Conservation (phyloP, 352 stramenopile species). For the Globisporangium yorkense region DNA sequence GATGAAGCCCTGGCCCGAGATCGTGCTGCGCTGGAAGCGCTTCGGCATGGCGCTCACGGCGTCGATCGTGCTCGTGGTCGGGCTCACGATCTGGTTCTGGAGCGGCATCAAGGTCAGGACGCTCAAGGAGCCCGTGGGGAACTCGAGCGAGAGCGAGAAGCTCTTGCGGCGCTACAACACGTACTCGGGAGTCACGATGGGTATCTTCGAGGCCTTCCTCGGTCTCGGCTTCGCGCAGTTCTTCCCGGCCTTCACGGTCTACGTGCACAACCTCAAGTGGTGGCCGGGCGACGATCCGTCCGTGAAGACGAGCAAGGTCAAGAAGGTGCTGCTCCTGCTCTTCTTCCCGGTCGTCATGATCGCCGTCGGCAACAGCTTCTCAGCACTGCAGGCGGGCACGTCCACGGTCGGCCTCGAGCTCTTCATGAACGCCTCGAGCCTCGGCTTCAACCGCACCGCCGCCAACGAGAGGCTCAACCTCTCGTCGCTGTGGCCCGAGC, state of each 20-base stretch:
- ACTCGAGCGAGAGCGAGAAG: slow-evolving; percentile 13
- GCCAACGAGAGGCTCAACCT: background rate
- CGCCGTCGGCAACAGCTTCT: slow-evolving; percentile 18
- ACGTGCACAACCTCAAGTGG: slow-evolving; percentile 23
- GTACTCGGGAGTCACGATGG: slow-evolving; percentile 18
- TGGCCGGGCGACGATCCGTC: slow-evolving; percentile 16
- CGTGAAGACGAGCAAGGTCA: slow-evolving; percentile 10
- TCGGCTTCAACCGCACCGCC: slow-evolving; percentile 3
- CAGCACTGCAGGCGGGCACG: slow-evolving; percentile 11
- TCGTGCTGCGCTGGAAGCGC: slow-evolving; percentile 17
- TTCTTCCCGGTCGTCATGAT: slow-evolving; percentile 19
- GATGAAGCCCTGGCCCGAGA: slow-evolving; percentile 12
- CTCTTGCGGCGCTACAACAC: slow-evolving; percentile 16
- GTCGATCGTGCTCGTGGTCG: slow-evolving; percentile 5
- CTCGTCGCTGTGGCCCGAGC: background rate
- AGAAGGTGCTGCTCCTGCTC: slow-evolving; percentile 16
- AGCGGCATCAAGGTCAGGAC: slow-evolving; percentile 9
- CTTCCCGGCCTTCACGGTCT: slow-evolving; percentile 20
- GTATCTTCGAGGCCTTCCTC: slow-evolving; percentile 16
- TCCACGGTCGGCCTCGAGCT: slow-evolving; percentile 11
- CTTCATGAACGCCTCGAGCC: slow-evolving; percentile 6
- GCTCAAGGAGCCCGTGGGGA: slow-evolving; percentile 8
- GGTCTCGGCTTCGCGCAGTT: slow-evolving; percentile 17
- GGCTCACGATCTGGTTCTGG: slow-evolving; percentile 13
- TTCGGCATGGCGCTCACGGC: slow-evolving; percentile 6